These are phyloP conservation scores for Cyphellophora europaea DNA, from an alignment of 2,329 filamentous ascomycete genomes.

Conservation along the genomic window DNA sequence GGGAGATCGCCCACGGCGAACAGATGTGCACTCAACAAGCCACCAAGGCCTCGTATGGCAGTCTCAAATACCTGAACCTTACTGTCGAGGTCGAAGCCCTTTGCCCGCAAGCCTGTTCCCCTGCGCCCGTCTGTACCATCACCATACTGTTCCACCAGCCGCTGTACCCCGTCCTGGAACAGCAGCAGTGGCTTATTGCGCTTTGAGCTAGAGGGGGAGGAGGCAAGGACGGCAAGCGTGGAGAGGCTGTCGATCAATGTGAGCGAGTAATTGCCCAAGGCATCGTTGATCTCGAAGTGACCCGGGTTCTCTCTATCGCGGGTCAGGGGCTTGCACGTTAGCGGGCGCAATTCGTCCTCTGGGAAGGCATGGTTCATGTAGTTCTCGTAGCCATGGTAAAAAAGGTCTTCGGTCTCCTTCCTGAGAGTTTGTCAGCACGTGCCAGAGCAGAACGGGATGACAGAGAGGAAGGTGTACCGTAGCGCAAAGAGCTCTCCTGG, in stretches of 20 bases:
- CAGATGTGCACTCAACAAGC: constrained; percentile 81
- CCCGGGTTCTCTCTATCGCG: constrained; percentile 71
- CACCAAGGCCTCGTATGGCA: constrained; percentile 85
- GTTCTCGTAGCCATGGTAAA: constrained; percentile 93
- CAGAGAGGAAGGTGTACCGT: background rate
- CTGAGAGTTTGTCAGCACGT: no score
- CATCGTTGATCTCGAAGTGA: constrained; percentile 85
- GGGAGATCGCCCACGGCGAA: constrained; percentile 88
- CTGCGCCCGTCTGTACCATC: constrained; percentile 63
- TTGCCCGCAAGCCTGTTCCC: constrained; percentile 61
- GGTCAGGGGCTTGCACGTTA: constrained; percentile 75
- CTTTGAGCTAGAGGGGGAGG: constrained; percentile 46
- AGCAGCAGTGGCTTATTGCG: constrained; percentile 55
- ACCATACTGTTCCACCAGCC: constrained; percentile 74
- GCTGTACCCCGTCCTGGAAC: constrained; percentile 72
- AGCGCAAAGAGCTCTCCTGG: background rate
- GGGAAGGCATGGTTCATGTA: constrained; percentile 93
- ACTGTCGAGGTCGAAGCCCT: constrained; percentile 89
- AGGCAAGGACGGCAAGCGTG: constrained; percentile 85
- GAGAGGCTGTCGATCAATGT: constrained; percentile 93
- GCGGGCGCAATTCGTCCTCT: constrained; percentile 84
- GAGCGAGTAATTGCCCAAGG: constrained; percentile 91
- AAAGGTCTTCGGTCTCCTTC: constrained; percentile 57
- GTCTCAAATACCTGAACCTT: constrained; percentile 99
- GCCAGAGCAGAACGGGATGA: no score